phyloP scores from a whole-genome alignment of 306 rosid genomes.

The Vigna mungo region DNA sequence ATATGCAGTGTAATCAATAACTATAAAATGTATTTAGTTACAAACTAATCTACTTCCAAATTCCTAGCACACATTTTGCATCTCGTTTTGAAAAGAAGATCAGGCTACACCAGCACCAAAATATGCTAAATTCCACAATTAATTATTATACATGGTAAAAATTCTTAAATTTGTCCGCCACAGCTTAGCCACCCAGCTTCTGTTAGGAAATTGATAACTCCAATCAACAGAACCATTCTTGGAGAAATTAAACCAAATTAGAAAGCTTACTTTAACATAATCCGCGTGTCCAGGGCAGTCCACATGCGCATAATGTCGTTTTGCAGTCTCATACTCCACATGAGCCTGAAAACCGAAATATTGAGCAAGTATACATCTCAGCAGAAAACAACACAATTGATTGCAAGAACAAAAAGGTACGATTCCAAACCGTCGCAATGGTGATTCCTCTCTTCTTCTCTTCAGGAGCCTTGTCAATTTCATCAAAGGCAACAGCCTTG shows the following conservation, averaged over 20 bases:
- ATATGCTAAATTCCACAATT: background rate
- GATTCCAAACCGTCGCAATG: conserved; percentile 79
- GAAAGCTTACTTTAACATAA: conserved; percentile 80
- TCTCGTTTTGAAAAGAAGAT: conserved; percentile 19
- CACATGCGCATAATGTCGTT: conserved; percentile 89
- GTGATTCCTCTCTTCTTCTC: conserved; percentile 97
- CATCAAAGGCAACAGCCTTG: conserved; percentile 88
- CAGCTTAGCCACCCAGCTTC: background rate
- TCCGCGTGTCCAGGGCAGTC: conserved; percentile 98
- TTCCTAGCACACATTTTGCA: background rate
- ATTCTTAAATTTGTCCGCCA: background rate
- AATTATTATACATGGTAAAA: conserved; percentile 15
- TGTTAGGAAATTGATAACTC: background rate
- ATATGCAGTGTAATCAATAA: background rate
- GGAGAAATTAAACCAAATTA: conserved; percentile 19
- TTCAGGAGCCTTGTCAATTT: conserved; percentile 98
- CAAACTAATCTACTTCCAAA: background rate
- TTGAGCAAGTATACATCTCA: background rate
- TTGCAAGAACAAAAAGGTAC: conserved; percentile 3
- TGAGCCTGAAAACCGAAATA: conserved; percentile 70
- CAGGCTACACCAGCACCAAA: conserved; percentile 12
- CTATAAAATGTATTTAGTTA: background rate
- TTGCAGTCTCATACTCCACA: conserved; percentile 86
- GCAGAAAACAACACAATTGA: background rate
- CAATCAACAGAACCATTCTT: background rate